Evolutionary conservation across 2,329 filamentous ascomycete genomes (phyloP).

Genomic region (Fusarium agapanthi): DNA sequence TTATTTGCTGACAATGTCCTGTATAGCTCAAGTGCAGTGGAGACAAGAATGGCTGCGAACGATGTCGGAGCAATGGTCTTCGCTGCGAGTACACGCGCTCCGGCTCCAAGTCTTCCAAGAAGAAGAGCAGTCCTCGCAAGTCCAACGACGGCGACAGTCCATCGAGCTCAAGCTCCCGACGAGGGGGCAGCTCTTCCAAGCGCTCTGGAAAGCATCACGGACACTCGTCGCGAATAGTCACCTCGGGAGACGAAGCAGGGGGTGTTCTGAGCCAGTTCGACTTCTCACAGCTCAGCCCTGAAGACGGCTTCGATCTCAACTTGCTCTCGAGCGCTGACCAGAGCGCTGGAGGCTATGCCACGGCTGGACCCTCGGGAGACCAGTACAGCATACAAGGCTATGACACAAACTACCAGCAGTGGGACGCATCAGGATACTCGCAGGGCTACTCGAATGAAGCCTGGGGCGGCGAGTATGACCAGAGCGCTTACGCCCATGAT

Average conservation of each 20-base stretch:
- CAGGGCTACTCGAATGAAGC: conserved; percentile 28
- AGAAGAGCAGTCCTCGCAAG: conserved; percentile 38
- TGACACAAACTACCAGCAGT: conserved; percentile 26
- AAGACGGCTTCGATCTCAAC: conserved; percentile 45
- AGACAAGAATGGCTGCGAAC: conserved; percentile 50
- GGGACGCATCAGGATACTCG: conserved; percentile 26
- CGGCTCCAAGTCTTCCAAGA: conserved; percentile 45
- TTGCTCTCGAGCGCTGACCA: conserved; percentile 35
- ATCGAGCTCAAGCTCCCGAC: conserved; percentile 31
- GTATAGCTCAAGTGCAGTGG: conserved; percentile 50
- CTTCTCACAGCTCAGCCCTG: conserved; percentile 42
- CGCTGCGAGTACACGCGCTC: conserved; percentile 50
- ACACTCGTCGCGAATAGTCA: conserved; percentile 27
- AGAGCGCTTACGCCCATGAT: conserved; percentile 35
- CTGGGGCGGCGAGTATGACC: conserved; percentile 36
- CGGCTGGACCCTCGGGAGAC: conserved; percentile 26
- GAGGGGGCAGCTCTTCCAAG: conserved; percentile 36
- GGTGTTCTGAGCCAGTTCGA: conserved; percentile 41
- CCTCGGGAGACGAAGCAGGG: conserved; percentile 33
- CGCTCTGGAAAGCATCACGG: conserved; percentile 29
- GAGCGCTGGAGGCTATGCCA: conserved; percentile 36
- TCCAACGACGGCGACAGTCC: conserved; percentile 31
- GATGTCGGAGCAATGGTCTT: conserved; percentile 45
- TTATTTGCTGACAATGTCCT: conserved; percentile 13
- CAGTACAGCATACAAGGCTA: conserved; percentile 29